Evolutionary conservation across 306 rosid species (phyloP).

Genomic region (Adenanthera pavonina): DNA sequence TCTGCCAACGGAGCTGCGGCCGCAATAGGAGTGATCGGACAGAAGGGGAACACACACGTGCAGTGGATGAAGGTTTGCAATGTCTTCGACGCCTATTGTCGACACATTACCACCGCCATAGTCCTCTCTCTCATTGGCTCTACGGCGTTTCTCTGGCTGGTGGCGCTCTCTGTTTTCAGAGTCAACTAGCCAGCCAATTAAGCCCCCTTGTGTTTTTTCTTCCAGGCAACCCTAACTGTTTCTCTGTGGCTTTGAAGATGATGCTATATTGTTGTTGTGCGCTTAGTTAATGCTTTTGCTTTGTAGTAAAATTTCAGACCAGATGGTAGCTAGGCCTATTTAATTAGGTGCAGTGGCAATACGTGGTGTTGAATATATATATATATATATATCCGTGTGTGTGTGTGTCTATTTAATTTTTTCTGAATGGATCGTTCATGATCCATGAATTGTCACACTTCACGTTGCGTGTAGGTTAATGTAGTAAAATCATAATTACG

Average conservation of each 20-base stretch:
- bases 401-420: neutral
- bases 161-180: constrained; percentile 47
- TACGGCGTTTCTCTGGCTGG: constrained; percentile 49
- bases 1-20: constrained; percentile 67
- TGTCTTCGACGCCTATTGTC: constrained; percentile 57
- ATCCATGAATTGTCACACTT: neutral
- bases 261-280: neutral
- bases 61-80: constrained; percentile 68
- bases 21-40: constrained; percentile 59
- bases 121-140: constrained; percentile 58
- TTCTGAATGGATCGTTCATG: neutral
- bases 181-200: neutral
- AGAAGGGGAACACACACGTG: constrained; percentile 60
- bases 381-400: neutral
- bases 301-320: neutral
- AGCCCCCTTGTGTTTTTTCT: neutral
- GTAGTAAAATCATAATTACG: neutral
- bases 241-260: neutral
- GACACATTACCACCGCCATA: constrained; percentile 53
- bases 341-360: neutral
- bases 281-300: neutral
- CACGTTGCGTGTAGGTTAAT: neutral
- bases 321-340: neutral
- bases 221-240: neutral
- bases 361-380: neutral